phyloP scores from a whole-genome alignment of 2,329 filamentous ascomycete species.

The Tolypocladium nubicola region DNA sequence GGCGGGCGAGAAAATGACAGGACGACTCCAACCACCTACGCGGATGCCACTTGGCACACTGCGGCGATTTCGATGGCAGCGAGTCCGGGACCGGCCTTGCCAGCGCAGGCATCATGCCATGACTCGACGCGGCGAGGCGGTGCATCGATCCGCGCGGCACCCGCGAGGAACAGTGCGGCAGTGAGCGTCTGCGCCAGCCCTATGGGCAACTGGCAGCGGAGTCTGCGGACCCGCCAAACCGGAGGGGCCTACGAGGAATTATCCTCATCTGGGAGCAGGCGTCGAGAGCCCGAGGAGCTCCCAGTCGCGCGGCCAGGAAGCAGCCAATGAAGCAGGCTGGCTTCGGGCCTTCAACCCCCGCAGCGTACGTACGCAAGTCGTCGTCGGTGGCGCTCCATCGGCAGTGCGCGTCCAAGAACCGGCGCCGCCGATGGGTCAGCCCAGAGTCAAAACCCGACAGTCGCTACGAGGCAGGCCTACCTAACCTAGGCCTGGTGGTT shows the following conservation, averaged over 20 bases:
- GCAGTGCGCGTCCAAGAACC: not conserved
- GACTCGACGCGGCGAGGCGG: not conserved
- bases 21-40: too few relatives aligned
- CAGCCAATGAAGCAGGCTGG: not conserved
- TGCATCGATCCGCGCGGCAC: not conserved
- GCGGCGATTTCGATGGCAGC: not conserved
- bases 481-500: too few relatives aligned
- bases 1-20: too few relatives aligned
- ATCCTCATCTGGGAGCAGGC: not conserved
- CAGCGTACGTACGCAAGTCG: not conserved
- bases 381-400: not conserved
- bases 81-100: not conserved
- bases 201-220: too few relatives aligned
- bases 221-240: too few relatives aligned
- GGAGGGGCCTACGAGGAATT: too few relatives aligned
- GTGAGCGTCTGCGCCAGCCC: not conserved
- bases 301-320: too few relatives aligned
- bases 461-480: too few relatives aligned
- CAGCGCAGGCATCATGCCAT: not conserved
- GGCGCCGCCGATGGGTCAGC: not conserved
- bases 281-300: not conserved
- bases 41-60: too few relatives aligned
- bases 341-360: not conserved
- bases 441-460: not conserved
- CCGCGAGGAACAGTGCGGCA: too few relatives aligned